Conservation (phyloP, 345 rosid genomes). For the Trapa bicornis region DNA sequence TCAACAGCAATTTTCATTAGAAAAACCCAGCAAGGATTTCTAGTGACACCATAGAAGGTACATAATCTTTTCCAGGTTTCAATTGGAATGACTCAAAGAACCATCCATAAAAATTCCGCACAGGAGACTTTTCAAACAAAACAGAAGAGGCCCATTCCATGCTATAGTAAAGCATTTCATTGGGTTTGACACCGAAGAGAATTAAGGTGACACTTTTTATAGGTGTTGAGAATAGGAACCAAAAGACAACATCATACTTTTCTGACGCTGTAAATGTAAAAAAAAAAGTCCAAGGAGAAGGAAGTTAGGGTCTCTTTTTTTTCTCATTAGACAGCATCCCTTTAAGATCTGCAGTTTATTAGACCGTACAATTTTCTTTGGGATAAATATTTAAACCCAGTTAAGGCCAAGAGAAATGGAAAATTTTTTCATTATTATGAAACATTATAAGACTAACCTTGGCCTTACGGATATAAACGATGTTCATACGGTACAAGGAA, state of each 20-base stretch:
- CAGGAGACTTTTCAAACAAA: neutral
- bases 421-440: neutral
- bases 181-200: neutral
- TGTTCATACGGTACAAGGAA: conserved; percentile 68
- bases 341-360: no score
- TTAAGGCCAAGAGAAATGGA: neutral
- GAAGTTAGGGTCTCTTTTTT: no score
- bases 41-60: neutral
- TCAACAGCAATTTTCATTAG: neutral
- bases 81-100: no score
- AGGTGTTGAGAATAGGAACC: neutral
- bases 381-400: neutral
- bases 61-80: neutral
- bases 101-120: neutral
- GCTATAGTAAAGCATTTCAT: neutral
- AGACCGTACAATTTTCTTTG: neutral
- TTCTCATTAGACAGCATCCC: no score
- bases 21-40: neutral
- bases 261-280: neutral
- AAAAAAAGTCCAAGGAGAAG: neutral
- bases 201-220: neutral
- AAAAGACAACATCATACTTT: neutral
- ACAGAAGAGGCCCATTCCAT: neutral
- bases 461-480: conserved; percentile 65
- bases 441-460: conserved; percentile 35